Conservation (phyloP, 1,139 yeast genomes). For the Yamadazyma sp. region DNA sequence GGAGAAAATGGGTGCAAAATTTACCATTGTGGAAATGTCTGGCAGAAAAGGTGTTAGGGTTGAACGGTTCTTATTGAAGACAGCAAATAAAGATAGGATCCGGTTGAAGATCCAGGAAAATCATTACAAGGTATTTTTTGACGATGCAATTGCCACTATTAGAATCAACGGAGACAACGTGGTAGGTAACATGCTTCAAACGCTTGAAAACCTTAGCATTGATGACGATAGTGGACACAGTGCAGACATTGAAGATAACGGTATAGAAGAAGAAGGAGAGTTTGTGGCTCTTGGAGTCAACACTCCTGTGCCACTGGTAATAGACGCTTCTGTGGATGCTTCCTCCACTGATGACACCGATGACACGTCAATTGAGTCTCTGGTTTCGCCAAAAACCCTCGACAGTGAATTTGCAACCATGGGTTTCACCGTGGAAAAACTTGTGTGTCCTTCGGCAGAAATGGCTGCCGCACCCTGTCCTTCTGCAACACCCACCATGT, state of each 20-base stretch:
- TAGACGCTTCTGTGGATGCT: no score
- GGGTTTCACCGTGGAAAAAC: no score
- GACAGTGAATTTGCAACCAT: no score
- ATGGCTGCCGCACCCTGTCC: no score
- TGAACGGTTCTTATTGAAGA: conserved; percentile 8
- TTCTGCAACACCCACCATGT: neutral
- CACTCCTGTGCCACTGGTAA: no score
- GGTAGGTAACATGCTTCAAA: neutral
- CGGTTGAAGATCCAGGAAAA: neutral
- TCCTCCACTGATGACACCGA: no score
- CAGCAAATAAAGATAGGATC: conserved; percentile 1
- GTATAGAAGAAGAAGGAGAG: no score
- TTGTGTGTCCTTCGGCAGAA: no score
- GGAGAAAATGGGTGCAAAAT: conserved; percentile 6
- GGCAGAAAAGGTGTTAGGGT: conserved; percentile 8
- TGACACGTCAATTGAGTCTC: neutral
- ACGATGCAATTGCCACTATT: neutral
- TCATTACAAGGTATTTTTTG: neutral
- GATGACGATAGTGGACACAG: neutral
- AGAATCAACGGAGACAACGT: neutral
- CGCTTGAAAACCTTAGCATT: neutral
- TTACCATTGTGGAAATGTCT: conserved; percentile 6
- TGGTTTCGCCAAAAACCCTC: no score
- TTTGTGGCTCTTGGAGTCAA: no score
- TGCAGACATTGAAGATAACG: no score